phyloP scores from a whole-genome alignment of 202 grass and related monocot genomes.

The Bolboschoenoplectus hybrid region DNA sequence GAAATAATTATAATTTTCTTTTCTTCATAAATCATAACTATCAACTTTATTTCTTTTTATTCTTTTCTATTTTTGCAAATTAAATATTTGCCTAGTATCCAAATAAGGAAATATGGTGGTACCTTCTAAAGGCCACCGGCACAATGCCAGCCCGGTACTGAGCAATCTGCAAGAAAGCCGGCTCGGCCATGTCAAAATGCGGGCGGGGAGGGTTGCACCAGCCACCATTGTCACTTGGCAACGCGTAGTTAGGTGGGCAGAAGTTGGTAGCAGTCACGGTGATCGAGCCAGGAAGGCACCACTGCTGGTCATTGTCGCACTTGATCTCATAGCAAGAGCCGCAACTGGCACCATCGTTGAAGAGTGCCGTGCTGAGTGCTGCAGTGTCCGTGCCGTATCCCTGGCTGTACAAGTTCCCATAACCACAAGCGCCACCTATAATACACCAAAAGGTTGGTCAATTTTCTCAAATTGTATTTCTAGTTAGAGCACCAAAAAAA shows the following conservation, averaged over 20 bases:
- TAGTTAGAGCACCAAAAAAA: not conserved
- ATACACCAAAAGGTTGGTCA: not conserved
- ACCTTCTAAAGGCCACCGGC: conserved; percentile 77
- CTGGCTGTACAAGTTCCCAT: conserved; percentile 70
- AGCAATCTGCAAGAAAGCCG: conserved; percentile 79
- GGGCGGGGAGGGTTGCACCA: conserved; percentile 88
- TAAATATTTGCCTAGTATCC: not conserved
- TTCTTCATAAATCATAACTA: not conserved
- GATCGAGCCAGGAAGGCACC: conserved; percentile 64
- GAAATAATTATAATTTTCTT: not conserved
- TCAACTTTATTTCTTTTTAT: not conserved
- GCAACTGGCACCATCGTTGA: conserved; percentile 81
- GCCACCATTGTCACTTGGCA: conserved; percentile 75
- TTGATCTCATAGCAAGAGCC: conserved; percentile 83
- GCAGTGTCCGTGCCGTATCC: conserved; percentile 84
- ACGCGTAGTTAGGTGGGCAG: conserved; percentile 75
- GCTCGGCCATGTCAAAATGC: conserved; percentile 83
- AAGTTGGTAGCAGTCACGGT: conserved; percentile 78
- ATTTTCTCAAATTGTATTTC: not conserved
- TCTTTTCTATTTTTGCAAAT: not conserved
- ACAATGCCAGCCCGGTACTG: conserved; percentile 91
- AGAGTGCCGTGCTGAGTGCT: conserved; percentile 88
- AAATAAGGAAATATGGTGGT: conserved; percentile 18
- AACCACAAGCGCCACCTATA: conserved; percentile 77
- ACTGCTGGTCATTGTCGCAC: conserved; percentile 51